Percentiles rank a stretch among this genome's conserved stretches.
These are phyloP conservation scores for Micromonas commoda DNA, from an alignment of 139 green algal species.

Conservation along the genomic window DNA sequence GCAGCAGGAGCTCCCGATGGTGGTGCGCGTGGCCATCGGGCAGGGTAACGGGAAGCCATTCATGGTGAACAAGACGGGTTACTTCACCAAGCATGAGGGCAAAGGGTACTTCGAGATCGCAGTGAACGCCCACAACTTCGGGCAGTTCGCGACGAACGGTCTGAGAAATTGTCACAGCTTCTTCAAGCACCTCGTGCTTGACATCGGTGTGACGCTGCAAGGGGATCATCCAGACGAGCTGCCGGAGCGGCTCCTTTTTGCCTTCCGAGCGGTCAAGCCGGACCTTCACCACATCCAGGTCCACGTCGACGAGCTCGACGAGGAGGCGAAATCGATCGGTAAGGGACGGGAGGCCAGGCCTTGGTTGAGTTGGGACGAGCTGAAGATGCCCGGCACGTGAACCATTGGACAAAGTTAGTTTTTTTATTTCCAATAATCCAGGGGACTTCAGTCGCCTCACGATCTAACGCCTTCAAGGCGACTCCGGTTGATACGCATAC, in stretches of 20 bases:
- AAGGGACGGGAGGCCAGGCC: neutral
- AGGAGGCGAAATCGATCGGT: neutral
- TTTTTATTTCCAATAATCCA: too few species aligned
- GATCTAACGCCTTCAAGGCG: neutral
- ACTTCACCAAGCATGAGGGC: neutral
- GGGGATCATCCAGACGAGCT: conserved; percentile 1
- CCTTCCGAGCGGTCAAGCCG: neutral
- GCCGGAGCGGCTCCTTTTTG: conserved; percentile 8
- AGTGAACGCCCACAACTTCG: conserved; percentile 10
- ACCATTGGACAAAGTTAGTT: too few species aligned
- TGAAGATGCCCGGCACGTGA: neutral
- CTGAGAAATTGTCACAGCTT: neutral
- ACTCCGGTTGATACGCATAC: neutral
- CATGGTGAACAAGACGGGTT: conserved; percentile 16
- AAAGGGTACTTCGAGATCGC: neutral
- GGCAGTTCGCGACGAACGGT: neutral
- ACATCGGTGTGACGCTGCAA: conserved; percentile 9
- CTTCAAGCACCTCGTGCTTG: neutral
- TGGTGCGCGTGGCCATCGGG: neutral
- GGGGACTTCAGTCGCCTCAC: too few species aligned
- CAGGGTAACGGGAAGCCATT: conserved; percentile 23
- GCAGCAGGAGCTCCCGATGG: neutral
- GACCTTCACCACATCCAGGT: neutral
- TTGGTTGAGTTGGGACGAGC: neutral
- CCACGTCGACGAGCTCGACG: neutral